A percentile compares a stretch with the other conserved stretches of the same genome.
phyloP scores from a whole-genome alignment of 352 stramenopile species.

The Phytophthora palmivora region DNA sequence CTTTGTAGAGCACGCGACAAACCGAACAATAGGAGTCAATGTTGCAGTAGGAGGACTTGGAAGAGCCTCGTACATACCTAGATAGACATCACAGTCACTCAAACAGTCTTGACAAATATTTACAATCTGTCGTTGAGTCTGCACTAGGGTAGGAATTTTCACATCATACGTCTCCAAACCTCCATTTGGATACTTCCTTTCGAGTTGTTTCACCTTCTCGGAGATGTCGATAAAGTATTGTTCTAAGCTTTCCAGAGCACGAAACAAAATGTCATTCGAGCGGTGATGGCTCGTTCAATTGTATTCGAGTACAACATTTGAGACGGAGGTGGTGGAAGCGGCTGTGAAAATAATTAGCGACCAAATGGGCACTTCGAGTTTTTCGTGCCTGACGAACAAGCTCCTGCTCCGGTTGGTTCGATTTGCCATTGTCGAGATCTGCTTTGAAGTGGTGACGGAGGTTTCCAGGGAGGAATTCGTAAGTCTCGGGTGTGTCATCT shows the following conservation, averaged over 20 bases:
- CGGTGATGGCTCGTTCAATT: slow-evolving; percentile 60
- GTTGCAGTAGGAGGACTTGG: slow-evolving; percentile 40
- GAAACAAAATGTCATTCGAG: slow-evolving; percentile 62
- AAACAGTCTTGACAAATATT: slow-evolving; percentile 64
- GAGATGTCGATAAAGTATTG: slow-evolving; percentile 49
- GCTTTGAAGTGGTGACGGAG: slow-evolving; percentile 68
- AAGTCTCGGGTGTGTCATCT: slow-evolving; percentile 28
- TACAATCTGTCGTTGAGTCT: slow-evolving; percentile 66
- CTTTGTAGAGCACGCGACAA: slow-evolving; percentile 54
- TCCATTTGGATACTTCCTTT: slow-evolving; percentile 10
- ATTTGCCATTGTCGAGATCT: slow-evolving; percentile 13
- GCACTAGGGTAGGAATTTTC: slow-evolving; percentile 64
- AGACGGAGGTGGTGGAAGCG: slow-evolving; percentile 1
- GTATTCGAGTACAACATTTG: slow-evolving; percentile 55
- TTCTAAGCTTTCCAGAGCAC: slow-evolving; percentile 44
- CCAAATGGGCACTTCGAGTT: slow-evolving; percentile 60
- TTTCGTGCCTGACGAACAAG: slow-evolving; percentile 48
- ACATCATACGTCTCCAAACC: slow-evolving; percentile 2
- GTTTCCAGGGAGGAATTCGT: slow-evolving; percentile 48
- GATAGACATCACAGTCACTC: slow-evolving; percentile 75
- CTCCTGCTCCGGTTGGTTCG: slow-evolving; percentile 11
- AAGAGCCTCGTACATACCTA: slow-evolving; percentile 68
- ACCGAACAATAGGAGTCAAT: slow-evolving; percentile 47
- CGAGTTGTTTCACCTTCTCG: slow-evolving; percentile 28
- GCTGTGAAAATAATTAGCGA: slow-evolving; percentile 34